A percentile compares a stretch with the other conserved stretches of the same genome.
Conservation (phyloP, 164 flowering plant genomes). For the Taxillus chinensis region DNA sequence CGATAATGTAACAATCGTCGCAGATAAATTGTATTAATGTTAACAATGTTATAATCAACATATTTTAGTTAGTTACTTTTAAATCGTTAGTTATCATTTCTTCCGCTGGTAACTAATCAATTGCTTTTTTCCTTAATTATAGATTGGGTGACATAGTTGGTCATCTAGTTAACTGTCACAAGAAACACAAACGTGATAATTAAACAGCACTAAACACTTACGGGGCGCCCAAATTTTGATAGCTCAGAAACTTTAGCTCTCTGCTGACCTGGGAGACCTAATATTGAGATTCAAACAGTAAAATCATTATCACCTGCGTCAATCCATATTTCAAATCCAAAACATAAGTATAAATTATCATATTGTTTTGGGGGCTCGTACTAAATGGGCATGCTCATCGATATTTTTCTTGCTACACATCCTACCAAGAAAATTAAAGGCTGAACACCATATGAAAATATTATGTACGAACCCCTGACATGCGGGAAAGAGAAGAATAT, state of each 20-base stretch:
- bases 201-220: slow-evolving; percentile 27
- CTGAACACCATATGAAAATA: background rate
- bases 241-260: slow-evolving; percentile 62
- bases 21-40: too few species aligned
- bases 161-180: too few species aligned
- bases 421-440: background rate
- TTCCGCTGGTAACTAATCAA: too few species aligned
- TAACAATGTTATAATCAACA: too few species aligned
- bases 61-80: too few species aligned
- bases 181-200: too few species aligned
- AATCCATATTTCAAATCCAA: background rate
- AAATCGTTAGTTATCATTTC: too few species aligned
- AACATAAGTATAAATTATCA: background rate
- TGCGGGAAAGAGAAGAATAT: background rate
- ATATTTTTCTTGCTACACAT: background rate
- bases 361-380: background rate
- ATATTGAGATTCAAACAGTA: slow-evolving; percentile 6
- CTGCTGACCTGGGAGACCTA: slow-evolving; percentile 76
- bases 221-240: slow-evolving; percentile 78
- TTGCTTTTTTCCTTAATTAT: too few species aligned
- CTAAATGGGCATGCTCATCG: background rate
- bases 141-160: too few species aligned
- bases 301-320: background rate
- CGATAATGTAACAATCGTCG: too few species aligned
- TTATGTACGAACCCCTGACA: background rate